phyloP scores from a whole-genome alignment of 177 flowering plant genomes.

The Vitis hybrid region DNA sequence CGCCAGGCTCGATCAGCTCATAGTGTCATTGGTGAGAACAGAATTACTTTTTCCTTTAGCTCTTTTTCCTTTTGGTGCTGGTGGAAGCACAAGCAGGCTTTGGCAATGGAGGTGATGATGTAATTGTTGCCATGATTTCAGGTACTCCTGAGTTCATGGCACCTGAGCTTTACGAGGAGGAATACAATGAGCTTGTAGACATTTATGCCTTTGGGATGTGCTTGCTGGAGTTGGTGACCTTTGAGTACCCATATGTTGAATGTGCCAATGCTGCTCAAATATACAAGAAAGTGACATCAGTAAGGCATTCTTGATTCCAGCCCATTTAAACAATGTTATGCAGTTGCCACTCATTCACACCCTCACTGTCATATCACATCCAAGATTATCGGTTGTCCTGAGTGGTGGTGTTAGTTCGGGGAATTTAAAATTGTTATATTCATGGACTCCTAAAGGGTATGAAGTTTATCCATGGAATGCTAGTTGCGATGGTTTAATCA shows the following conservation, averaged over 20 bases:
- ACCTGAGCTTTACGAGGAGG: conserved; percentile 95
- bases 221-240: conserved; percentile 83
- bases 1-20: conserved; percentile 71
- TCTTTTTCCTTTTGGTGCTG: conserved; percentile 4
- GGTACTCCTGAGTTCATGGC: conserved; percentile 99
- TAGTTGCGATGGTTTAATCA: no score
- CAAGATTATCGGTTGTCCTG: no score
- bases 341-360: neutral
- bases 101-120: neutral
- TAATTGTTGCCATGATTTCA: conserved; percentile 20
- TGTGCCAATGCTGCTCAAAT: conserved; percentile 92
- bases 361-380: no score
- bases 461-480: no score
- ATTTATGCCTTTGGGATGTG: conserved; percentile 98
- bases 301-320: conserved; percentile 34
- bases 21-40: conserved; percentile 70
- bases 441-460: no score
- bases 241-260: conserved; percentile 89
- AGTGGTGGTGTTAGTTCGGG: no score
- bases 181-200: conserved; percentile 94
- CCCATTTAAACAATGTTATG: neutral
- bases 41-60: neutral
- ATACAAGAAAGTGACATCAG: conserved; percentile 83
- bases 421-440: no score
- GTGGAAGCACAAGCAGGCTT: neutral